These are phyloP conservation scores for Neurospora sp. DNA, from an alignment of 495 filamentous ascomycete species.

Conservation along the genomic window DNA sequence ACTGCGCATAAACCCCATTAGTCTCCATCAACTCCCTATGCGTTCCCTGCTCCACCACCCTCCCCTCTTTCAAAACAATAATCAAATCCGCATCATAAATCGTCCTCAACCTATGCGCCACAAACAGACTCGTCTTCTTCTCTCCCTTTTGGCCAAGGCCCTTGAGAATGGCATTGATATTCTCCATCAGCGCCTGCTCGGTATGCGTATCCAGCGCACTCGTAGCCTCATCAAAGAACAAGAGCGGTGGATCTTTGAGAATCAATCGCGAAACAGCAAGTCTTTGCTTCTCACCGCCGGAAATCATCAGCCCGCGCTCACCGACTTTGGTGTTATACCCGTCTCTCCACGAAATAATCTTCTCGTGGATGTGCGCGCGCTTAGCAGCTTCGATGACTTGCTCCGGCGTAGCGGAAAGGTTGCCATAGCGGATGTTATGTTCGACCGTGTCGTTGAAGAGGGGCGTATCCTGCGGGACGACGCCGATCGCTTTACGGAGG, in stretches of 20 bases:
- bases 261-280: slow-evolving; percentile 79
- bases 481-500: slow-evolving; percentile 76
- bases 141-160: slow-evolving; percentile 26
- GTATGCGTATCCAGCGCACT: slow-evolving; percentile 94
- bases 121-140: slow-evolving; percentile 80
- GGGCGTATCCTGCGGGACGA: slow-evolving; percentile 95
- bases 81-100: slow-evolving; percentile 94
- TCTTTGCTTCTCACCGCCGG: slow-evolving; percentile 91
- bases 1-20: slow-evolving; percentile 71
- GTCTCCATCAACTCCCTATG: slow-evolving; percentile 71
- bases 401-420: slow-evolving; percentile 65
- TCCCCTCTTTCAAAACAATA: slow-evolving; percentile 77
- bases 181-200: slow-evolving; percentile 80
- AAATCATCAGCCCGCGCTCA: slow-evolving; percentile 97
- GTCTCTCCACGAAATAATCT: slow-evolving; percentile 65
- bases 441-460: slow-evolving; percentile 93
- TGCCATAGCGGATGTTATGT: slow-evolving; percentile 94
- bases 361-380: slow-evolving; percentile 75
- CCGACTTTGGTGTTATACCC: slow-evolving; percentile 90
- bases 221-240: slow-evolving; percentile 98
- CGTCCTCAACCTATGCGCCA: slow-evolving; percentile 84
- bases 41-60: slow-evolving; percentile 76
- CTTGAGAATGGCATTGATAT: slow-evolving; percentile 87
- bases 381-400: slow-evolving; percentile 66
- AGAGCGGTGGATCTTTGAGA: slow-evolving; percentile 80